Evolutionary conservation across 1,139 yeast species (phyloP), one percentile per base, ranked within the genome.

Genomic region (Candida albicans): DNA sequence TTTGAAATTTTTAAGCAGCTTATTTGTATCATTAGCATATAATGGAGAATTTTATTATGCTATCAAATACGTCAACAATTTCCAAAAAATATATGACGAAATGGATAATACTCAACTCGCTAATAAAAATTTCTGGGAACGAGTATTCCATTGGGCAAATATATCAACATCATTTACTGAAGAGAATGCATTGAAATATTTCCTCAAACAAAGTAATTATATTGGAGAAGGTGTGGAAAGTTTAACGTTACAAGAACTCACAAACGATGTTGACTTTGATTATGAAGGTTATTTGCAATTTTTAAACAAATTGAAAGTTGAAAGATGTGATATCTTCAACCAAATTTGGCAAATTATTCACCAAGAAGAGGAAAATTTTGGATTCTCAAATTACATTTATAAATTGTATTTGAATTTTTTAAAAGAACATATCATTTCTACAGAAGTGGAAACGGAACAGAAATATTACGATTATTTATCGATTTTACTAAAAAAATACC

Each of bases 141-240:
- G 56, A 36, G 49, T 70, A 1, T 65, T 72, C 52, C 58, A 58
- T 40, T 69, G 75, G 75, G 62, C 69, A 41, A 68, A 71, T 44
- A 49, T 59, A 28, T 49, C 59, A 10, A 66, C 71, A 14, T 50
- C 57, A 33, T 70, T 44, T 46, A 59, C 61, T 30, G 62, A 62
- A 37, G 53, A 57, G 13, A 54, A 55, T 30, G 65, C 70, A 9
- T 56, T 71, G 29, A 52, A 54, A 25, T 55, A 53, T 40, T 72
- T 53, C 43, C 52, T 57, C n/a, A 45, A 55, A 4, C 40, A 46
- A 25, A 40, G 42, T 11, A 40, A 40, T 11, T 42, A 40, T 33
- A 18, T 35, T 4, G 18, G 32, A 12, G 40, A 37, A 8, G 32
- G 37, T 12, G 18, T 42, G 15, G 41, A 38, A 9, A 46, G 45